Base-by-base conservation (phyloP, 257 asterid species). In the Misopates orontium region DNA sequence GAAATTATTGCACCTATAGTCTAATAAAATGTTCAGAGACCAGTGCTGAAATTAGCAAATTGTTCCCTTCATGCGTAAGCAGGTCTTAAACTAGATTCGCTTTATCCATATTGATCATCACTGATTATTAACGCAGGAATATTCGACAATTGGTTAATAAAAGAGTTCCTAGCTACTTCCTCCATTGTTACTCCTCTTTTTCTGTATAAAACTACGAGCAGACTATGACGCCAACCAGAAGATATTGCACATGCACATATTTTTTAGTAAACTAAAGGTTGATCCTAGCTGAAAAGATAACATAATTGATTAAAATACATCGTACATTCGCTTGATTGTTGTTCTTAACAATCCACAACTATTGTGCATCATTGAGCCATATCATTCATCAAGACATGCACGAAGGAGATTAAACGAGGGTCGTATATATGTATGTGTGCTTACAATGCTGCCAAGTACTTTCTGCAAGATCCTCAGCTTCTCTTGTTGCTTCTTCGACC, bases 361-460 rank as follows among this genome's bases (percentile, higher is more conserved):
- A 36, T 42, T 44, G 36, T 17, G 59, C 3, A 66, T 22, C 55
- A 61, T 47, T 24, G 40, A 49, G 36, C 32, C 42, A 21, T 24
- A 41, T 10, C 20, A 24, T 19, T 60, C 20, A 51, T 40, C 45
- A 24, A 48, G 17, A 53, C 10, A 31, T 53, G 21, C 36, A 64
- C 20, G 55, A 69, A 41, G 58, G 13, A 63, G 51, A 62, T 56
- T 52, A 17, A 63, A 24, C 24, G n/a, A 8, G 19, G 19, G 36
- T 2, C 41, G 23, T 54, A 40, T 2, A 67, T 40, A 60, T 44
- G 74, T 3, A 14, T 0, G 18, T 45, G 18, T 13, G 4, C 98
- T 83, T 78, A 92, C 98, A 73, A 72, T 92, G 98, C 81, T 92
- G 97, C 97, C 97, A 90, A 66, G 89, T 88, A 69, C 87, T 90